phyloP scores from a whole-genome alignment of 108 stramenopile species.

The Mediolabrus comicus region DNA sequence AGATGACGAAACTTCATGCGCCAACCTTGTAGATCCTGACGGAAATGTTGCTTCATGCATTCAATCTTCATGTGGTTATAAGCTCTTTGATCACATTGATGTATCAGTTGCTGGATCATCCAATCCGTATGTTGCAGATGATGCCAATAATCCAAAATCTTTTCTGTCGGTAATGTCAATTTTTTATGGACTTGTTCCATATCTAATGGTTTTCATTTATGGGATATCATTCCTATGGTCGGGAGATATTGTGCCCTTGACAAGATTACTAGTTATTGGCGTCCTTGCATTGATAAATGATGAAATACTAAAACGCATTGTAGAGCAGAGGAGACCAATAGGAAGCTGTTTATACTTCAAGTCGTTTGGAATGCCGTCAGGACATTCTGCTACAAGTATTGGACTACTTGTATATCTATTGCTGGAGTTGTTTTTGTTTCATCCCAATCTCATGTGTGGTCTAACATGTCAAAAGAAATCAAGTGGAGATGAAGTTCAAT shows the following conservation, averaged over 20 bases:
- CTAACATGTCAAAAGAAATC: slow-evolving; percentile 20
- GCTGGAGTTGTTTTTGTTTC: slow-evolving; percentile 32
- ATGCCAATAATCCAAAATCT: slow-evolving; percentile 8
- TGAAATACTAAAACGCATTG: slow-evolving; percentile 18
- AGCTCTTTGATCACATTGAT: slow-evolving; percentile 27
- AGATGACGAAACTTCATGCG: slow-evolving; percentile 24
- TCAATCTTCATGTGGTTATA: slow-evolving; percentile 30
- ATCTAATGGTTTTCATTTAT: slow-evolving; percentile 14
- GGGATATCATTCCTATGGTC: slow-evolving; percentile 2
- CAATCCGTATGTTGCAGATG: slow-evolving; percentile 12
- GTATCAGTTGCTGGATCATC: slow-evolving; percentile 34
- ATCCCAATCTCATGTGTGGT: slow-evolving; percentile 36
- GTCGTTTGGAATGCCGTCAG: slow-evolving; percentile 39
- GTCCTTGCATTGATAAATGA: slow-evolving; percentile 27
- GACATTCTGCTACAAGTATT: slow-evolving; percentile 41
- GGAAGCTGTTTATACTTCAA: slow-evolving; percentile 41
- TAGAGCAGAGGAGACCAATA: slow-evolving; percentile 20
- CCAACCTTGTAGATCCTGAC: slow-evolving; percentile 4
- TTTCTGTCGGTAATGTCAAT: slow-evolving; percentile 21
- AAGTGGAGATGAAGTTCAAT: neutral
- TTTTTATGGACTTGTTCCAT: slow-evolving; percentile 35
- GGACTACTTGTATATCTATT: slow-evolving; percentile 36
- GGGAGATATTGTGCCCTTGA: slow-evolving; percentile 20
- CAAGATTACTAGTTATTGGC: slow-evolving; percentile 21
- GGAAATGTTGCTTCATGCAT: slow-evolving; percentile 16